phyloP scores from a whole-genome alignment of 169 alveolate species.

The Cryptosporidium tyzzeri region DNA sequence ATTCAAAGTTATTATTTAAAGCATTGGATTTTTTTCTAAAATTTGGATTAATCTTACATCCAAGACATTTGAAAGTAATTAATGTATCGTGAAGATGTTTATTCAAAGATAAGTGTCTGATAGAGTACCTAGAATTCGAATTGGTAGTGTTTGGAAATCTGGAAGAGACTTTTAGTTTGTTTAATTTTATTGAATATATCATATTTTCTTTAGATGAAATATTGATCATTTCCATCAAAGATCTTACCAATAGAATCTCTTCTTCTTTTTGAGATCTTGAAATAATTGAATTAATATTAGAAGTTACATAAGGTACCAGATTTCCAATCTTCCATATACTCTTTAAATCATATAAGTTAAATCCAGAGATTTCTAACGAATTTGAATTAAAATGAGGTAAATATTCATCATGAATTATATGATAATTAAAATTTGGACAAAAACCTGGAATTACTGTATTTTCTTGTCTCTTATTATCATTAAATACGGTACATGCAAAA shows the following conservation, averaged over 20 bases:
- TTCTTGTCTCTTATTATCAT: not conserved
- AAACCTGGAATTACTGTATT: slow-evolving; percentile 19
- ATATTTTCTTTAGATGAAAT: slow-evolving; percentile 11
- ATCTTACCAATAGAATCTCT: slow-evolving; percentile 11
- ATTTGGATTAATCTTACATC: not conserved
- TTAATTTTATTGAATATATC: not conserved
- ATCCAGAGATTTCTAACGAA: slow-evolving; percentile 12
- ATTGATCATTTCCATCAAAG: slow-evolving; percentile 38
- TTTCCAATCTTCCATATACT: slow-evolving; percentile 31
- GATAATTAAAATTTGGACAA: not conserved
- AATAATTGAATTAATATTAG: slow-evolving; percentile 32
- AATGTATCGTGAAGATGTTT: slow-evolving; percentile 15
- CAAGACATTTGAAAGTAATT: not conserved
- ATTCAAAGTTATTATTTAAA: not conserved
- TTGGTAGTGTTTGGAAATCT: slow-evolving; percentile 5
- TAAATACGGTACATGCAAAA: slow-evolving; percentile 27
- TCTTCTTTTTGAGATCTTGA: slow-evolving; percentile 28
- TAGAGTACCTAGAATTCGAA: not conserved
- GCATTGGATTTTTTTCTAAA: not conserved
- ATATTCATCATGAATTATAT: slow-evolving; percentile 14
- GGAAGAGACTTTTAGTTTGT: not conserved
- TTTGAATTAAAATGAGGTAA: slow-evolving; percentile 11
- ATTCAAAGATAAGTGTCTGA: not conserved
- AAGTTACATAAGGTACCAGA: slow-evolving; percentile 33
- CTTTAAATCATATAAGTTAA: slow-evolving; percentile 14